phyloP scores from a whole-genome alignment of 176 grass and related monocot species.

The Saccharum officinarum region DNA sequence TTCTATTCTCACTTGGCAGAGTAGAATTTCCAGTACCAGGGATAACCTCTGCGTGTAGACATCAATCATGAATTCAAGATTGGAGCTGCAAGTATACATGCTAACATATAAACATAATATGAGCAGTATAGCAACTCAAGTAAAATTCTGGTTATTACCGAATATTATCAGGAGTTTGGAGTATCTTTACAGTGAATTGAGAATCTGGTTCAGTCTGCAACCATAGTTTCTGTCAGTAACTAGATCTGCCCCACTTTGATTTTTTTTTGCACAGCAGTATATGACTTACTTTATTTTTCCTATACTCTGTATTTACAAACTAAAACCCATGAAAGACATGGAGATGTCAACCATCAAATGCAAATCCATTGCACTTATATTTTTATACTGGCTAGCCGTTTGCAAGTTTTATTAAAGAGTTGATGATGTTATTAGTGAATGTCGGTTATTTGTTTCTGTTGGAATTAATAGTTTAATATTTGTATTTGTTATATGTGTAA shows the following conservation, averaged over 20 bases:
- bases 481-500: constrained; percentile 24
- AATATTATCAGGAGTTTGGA: neutral
- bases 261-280: neutral
- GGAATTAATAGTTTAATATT: constrained; percentile 1
- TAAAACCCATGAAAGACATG: neutral
- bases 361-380: neutral
- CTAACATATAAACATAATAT: neutral
- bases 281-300: constrained; percentile 6
- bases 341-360: neutral
- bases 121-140: neutral
- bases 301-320: constrained; percentile 1
- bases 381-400: neutral
- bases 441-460: neutral
- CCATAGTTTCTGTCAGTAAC: neutral
- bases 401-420: constrained; percentile 5
- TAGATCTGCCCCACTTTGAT: neutral
- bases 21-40: neutral
- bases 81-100: neutral
- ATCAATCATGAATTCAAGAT: constrained; percentile 3
- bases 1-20: neutral
- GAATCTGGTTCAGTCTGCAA: neutral
- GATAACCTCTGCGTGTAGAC: neutral
- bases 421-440: constrained; percentile 14
- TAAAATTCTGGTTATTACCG: neutral
- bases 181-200: neutral